Percentiles rank a stretch among this genome's conserved stretches.
phyloP scores from a whole-genome alignment of 2,329 filamentous ascomycete genomes.

The Bipolaris sorokiniana region DNA sequence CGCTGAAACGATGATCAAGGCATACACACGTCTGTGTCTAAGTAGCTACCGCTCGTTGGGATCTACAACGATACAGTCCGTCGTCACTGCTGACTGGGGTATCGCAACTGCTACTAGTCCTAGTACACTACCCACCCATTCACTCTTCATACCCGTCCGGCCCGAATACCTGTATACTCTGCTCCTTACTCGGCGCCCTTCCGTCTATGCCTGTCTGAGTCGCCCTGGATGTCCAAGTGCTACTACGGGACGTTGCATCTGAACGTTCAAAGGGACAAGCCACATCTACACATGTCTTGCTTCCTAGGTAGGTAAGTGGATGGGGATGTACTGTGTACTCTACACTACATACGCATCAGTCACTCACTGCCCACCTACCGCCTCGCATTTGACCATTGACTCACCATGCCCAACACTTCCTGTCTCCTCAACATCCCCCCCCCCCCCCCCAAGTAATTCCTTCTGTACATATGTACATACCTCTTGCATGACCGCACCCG shows the following conservation, averaged over 20 bases:
- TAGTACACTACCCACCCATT: conserved; percentile 5
- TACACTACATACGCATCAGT: conserved; percentile 25
- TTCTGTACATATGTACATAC: conserved; percentile 7
- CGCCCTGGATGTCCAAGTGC: conserved; percentile 15
- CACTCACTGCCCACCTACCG: conserved; percentile 27
- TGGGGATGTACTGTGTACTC: no score
- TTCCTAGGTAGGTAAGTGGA: conserved; percentile 16
- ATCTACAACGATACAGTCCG: conserved; percentile 26
- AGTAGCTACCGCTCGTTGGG: conserved; percentile 17
- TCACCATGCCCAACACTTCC: background rate
- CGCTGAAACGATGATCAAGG: conserved; percentile 3
- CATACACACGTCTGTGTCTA: conserved; percentile 4
- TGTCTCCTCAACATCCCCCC: conserved; percentile 12
- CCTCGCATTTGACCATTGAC: conserved; percentile 15
- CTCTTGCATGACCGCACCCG: conserved; percentile 18
- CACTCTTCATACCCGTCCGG: conserved; percentile 6
- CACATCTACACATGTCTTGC: conserved; percentile 31
- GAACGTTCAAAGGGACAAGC: conserved; percentile 11
- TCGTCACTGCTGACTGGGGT: conserved; percentile 23
- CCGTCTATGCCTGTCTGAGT: conserved; percentile 1
- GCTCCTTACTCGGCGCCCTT: background rate
- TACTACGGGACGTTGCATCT: conserved; percentile 27
- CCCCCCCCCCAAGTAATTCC: conserved; percentile 16
- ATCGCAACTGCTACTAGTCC: conserved; percentile 14
- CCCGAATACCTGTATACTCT: conserved; percentile 18